Base-by-base conservation (phyloP, 1,284 basidiomycete species). In the Vanrija pseudolonga region DNA sequence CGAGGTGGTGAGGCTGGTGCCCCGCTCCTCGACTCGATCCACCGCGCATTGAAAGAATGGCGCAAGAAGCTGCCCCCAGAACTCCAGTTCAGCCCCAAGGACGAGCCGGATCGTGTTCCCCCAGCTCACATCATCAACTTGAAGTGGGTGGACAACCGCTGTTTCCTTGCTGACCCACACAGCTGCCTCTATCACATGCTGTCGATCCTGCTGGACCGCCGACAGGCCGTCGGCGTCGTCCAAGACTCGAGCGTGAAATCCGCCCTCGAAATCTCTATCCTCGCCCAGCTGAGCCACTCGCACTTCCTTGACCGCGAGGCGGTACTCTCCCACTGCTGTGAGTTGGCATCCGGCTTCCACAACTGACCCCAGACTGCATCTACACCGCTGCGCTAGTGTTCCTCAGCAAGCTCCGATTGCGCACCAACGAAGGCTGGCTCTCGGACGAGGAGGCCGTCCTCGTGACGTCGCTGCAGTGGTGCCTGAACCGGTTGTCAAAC, bases 71-170 rank as follows among this genome's bases (percentile, higher is more conserved):
- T 50, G 22, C 47, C 47, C 5, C 12, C 14, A 26, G 14, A 50
- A n/a, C 47, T 50, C 14, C 37, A 8, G 15, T 17, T 50, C 37
- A 24, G 41, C 23, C 19, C 39, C 3, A 23, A 38, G 20, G n/a
- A 50, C 17, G 19, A 23, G 20, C 37, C 37, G 14, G 15, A 18
- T 5, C 23, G 23, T 11, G 23, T 38, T 4, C 47, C 47, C 4
- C 47, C 47, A 18, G 47, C 47, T 17, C 47, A 50, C n/a, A 50
- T 50, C 39, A 39, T 50, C 38, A 50, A 42, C 24, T n/a, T 50
- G 38, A 50, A 50, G 47, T 50, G 39, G 17, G 46, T 20, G 19
- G 8, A 2, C 2, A 7, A 15, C 20, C 1, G 9, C 4, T 2
- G 8, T 2, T 2, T 11, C 32, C 4, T 12, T 32, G 3, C 32